Evolutionary conservation across 352 stramenopile genomes (phyloP), one percentile per base, ranked within the genome.

Genomic region (Phytophthora megakarya): DNA sequence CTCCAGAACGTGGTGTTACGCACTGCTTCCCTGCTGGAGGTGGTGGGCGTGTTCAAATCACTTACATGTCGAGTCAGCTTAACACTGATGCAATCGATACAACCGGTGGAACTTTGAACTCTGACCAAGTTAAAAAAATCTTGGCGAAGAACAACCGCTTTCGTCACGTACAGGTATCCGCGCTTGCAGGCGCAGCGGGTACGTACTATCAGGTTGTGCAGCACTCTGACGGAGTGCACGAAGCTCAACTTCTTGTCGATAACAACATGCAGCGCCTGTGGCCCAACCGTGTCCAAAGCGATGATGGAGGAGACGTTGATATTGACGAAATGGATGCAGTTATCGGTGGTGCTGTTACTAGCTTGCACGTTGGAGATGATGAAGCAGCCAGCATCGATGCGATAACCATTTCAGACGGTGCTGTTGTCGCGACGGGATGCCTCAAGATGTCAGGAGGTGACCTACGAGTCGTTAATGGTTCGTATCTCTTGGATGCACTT

Each of bases 171-270:
- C 72, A 87, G 52, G 42, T 80, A 15, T 70, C 61, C 21, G 80
- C 78, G 1, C 63, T 91, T n/a, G 65, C 66, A 22, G 83, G 78
- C 40, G 80, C 76, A 13, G 61, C 73, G 7, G 83, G 83, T 25
- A 90, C 80, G 33, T 92, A 86, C 57, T 83, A 81, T 23, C 80
- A 86, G 19, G 80, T 91, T 12, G 70, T 84, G 8, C 65, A 76
- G 54, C 68, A 74, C n/a, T 78, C 68, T 3, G 76, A 89, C 22
- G 75, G 78, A 16, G 66, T 67, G 19, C 65, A 74, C 19, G 80
- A 86, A 67, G 71, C 72, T 2, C 74, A 78, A 18, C 57, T 88
- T 28, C 60, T 81, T 40, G 48, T 88, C 22, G 63, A 75, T 46
- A 83, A 81, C 37, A 40, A 63, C 13, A 63, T 82, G 53, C 58